Evolutionary conservation across 768 basidiomycete genomes (phyloP).

Genomic region (Rhizopogon vinicolor): DNA sequence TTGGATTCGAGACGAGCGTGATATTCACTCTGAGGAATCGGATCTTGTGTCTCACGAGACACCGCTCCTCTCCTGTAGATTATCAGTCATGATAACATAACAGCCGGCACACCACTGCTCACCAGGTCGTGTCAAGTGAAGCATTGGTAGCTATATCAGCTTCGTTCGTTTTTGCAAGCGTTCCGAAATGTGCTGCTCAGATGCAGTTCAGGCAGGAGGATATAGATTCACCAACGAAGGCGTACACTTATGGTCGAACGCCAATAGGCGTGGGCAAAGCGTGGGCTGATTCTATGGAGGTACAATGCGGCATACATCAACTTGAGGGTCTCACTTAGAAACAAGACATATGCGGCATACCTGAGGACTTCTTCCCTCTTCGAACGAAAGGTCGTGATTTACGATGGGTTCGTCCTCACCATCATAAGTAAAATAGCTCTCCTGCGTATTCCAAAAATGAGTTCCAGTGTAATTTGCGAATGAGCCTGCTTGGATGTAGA

Average conservation of each 20-base stretch:
- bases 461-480: slow-evolving; percentile 66
- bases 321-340: not conserved
- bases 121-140: slow-evolving; percentile 15
- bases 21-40: slow-evolving; percentile 50
- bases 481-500: slow-evolving; percentile 72
- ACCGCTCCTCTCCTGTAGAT: slow-evolving; percentile 43
- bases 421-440: slow-evolving; percentile 56
- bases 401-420: slow-evolving; percentile 39
- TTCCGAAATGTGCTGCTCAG: slow-evolving; percentile 59
- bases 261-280: slow-evolving; percentile 58
- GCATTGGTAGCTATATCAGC: slow-evolving; percentile 30
- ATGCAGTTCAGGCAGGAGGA: slow-evolving; percentile 5
- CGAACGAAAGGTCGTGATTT: slow-evolving; percentile 59
- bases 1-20: slow-evolving; percentile 38
- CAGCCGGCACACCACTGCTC: slow-evolving; percentile 2
- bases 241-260: slow-evolving; percentile 65
- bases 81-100: not conserved
- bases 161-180: slow-evolving; percentile 32
- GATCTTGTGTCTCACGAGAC: slow-evolving; percentile 47
- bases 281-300: slow-evolving; percentile 28
- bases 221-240: not conserved
- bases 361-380: slow-evolving; percentile 48
- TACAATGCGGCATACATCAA: not conserved
- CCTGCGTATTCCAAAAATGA: slow-evolving; percentile 83
- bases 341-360: slow-evolving; percentile 30